Conservation (phyloP, 1,139 yeast species). For the Sugiyamaella japonica region DNA sequence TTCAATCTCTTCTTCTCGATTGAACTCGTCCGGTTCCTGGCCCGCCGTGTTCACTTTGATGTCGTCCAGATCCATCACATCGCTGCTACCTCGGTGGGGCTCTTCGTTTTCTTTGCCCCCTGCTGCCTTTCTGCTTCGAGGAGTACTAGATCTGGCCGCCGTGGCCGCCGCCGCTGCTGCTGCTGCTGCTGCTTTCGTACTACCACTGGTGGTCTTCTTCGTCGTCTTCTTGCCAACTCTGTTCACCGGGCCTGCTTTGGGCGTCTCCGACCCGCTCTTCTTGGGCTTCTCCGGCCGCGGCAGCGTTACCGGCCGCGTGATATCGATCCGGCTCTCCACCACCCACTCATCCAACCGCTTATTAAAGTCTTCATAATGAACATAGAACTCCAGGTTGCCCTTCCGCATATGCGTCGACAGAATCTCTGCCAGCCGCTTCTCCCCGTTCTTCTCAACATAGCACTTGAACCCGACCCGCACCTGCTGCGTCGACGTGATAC, state of each 20-base stretch:
- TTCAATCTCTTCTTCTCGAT: slow-evolving; percentile 89
- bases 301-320: slow-evolving; percentile 61
- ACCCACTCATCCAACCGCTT: slow-evolving; percentile 97
- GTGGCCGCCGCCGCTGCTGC: slow-evolving; percentile 13
- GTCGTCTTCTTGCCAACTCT: slow-evolving; percentile 51
- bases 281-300: slow-evolving; percentile 57
- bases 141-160: slow-evolving; percentile 7
- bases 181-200: slow-evolving; percentile 29
- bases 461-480: slow-evolving; percentile 67
- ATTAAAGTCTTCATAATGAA: slow-evolving; percentile 91
- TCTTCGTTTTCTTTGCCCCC: slow-evolving; percentile 31
- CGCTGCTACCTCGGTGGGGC: slow-evolving; percentile 25
- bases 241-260: slow-evolving; percentile 23
- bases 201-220: slow-evolving; percentile 33
- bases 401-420: slow-evolving; percentile 74
- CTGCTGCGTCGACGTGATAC: slow-evolving; percentile 25
- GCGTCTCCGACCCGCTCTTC: slow-evolving; percentile 33
- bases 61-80: slow-evolving; percentile 72
- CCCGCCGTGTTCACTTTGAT: slow-evolving; percentile 79
- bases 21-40: slow-evolving; percentile 53
- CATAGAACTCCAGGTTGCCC: slow-evolving; percentile 80
- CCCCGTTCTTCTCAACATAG: slow-evolving; percentile 77
- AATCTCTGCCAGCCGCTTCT: slow-evolving; percentile 78
- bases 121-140: slow-evolving; percentile 5
- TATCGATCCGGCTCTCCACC: slow-evolving; percentile 65